Conservation (phyloP, 164 flowering plant species). For the Chimonanthus salicifolius region DNA sequence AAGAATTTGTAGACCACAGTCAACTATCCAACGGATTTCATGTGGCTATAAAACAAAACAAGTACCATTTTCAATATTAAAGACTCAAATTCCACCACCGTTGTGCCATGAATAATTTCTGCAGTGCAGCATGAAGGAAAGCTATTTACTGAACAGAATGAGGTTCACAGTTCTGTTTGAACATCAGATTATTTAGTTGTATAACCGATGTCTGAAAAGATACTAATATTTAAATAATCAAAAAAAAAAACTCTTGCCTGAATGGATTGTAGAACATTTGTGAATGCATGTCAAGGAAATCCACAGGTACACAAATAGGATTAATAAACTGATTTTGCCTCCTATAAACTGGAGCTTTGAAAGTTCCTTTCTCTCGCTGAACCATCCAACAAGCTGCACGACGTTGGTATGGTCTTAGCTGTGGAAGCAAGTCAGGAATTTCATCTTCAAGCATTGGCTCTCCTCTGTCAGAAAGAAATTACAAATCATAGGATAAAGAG, state of each 20-base stretch:
- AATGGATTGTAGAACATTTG: slow-evolving; percentile 86
- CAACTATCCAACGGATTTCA: neutral
- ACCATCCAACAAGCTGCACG: slow-evolving; percentile 99
- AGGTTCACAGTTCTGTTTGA: neutral
- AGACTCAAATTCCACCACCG: neutral
- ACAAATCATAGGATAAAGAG: neutral
- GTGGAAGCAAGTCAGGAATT: slow-evolving; percentile 67
- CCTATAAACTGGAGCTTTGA: slow-evolving; percentile 12
- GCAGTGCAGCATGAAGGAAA: neutral
- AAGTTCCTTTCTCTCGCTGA: slow-evolving; percentile 54
- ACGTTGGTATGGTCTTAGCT: slow-evolving; percentile 87
- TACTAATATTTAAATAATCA: no score
- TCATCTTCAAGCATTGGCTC: slow-evolving; percentile 67
- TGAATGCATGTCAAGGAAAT: slow-evolving; percentile 45
- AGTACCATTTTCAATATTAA: neutral
- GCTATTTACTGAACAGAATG: neutral
- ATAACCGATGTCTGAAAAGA: no score
- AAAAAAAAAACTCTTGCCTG: slow-evolving; percentile 40
- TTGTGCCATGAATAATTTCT: neutral
- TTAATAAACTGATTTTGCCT: slow-evolving; percentile 27
- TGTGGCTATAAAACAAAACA: neutral
- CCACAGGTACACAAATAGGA: slow-evolving; percentile 69
- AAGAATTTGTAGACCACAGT: neutral
- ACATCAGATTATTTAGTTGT: neutral
- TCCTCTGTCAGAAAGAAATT: slow-evolving; percentile 31